phyloP scores from a whole-genome alignment of 768 basidiomycete species.

The Suillus placidus region DNA sequence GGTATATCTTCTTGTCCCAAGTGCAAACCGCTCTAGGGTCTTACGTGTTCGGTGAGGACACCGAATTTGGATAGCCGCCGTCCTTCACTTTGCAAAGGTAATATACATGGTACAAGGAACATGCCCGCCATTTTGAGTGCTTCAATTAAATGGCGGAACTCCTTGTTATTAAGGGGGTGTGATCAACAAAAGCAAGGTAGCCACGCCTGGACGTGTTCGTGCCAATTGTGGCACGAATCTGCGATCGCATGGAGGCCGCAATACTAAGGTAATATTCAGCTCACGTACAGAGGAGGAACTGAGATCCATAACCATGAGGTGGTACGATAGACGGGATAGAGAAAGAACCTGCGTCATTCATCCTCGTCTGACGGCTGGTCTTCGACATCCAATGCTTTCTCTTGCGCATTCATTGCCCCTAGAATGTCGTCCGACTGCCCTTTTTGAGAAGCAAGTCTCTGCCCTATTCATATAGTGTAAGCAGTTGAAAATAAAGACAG shows the following conservation, averaged over 20 bases:
- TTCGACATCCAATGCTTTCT: constrained; percentile 53
- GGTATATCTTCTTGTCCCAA: neutral
- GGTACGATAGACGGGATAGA: neutral
- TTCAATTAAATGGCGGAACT: neutral
- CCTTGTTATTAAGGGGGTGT: neutral
- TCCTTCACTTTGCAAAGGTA: neutral
- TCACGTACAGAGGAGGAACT: neutral
- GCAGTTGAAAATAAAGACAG: constrained; percentile 10
- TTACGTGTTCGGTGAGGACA: neutral
- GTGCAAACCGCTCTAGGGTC: neutral
- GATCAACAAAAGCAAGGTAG: neutral
- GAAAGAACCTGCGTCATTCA: constrained; percentile 39
- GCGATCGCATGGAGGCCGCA: neutral
- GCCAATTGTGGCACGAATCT: neutral
- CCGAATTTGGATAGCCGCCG: neutral
- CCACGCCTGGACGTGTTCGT: neutral
- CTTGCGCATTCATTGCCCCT: constrained; percentile 82
- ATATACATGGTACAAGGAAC: neutral
- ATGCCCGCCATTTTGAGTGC: neutral
- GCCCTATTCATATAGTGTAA: constrained; percentile 51
- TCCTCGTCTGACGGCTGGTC: constrained; percentile 65
- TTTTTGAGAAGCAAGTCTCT: constrained; percentile 77
- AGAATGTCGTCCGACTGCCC: constrained; percentile 78
- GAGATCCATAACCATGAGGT: neutral
- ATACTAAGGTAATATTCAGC: neutral